Conservation (phyloP, 2,329 filamentous ascomycete species). For the Beauveria varroae region DNA sequence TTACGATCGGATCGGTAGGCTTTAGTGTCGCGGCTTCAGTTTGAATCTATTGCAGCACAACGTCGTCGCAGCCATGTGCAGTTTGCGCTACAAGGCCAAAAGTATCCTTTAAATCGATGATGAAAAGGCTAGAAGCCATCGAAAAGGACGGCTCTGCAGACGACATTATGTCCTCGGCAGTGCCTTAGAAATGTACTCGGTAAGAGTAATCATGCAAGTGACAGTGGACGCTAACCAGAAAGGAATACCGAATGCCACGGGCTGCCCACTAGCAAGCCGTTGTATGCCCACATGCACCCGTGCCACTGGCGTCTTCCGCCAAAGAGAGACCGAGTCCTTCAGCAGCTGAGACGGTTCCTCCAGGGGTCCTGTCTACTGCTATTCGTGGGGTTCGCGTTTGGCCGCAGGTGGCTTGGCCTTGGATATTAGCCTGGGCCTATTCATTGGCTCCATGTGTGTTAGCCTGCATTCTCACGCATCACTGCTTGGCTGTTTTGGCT, state of each 20-base stretch:
- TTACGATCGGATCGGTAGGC: not conserved
- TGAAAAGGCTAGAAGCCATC: not conserved
- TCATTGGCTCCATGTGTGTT: not conserved
- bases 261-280: slow-evolving; percentile 10
- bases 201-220: slow-evolving; percentile 10
- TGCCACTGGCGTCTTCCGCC: not conserved
- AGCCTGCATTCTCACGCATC: not conserved
- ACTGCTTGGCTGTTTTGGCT: not conserved
- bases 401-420: not conserved
- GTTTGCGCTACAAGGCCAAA: not conserved
- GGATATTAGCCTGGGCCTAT: no score
- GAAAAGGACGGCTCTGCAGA: not conserved
- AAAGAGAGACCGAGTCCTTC: slow-evolving; percentile 3
- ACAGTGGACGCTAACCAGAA: slow-evolving; percentile 11
- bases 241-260: slow-evolving; percentile 9
- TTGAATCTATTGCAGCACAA: not conserved
- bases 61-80: not conserved
- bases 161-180: slow-evolving; percentile 7
- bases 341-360: not conserved
- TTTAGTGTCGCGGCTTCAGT: not conserved
- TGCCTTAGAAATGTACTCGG: slow-evolving; percentile 1
- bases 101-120: not conserved
- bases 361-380: not conserved
- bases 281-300: slow-evolving; percentile 10
- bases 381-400: not conserved